Evolutionary conservation across 2,329 filamentous ascomycete genomes (phyloP).

Genomic region (Malbranchea cinnamomea): DNA sequence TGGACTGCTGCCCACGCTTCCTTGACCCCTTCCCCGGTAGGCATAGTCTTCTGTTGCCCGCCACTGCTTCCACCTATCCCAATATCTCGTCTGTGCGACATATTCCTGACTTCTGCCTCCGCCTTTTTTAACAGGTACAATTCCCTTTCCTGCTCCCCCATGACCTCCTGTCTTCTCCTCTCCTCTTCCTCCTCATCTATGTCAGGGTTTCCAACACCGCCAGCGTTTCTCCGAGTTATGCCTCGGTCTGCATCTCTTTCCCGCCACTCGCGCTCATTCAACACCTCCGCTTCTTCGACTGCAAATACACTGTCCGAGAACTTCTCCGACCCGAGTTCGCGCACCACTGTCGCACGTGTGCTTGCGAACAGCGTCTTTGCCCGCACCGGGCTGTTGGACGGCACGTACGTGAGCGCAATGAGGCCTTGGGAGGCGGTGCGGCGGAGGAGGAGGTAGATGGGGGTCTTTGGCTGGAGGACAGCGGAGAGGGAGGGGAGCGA

Average conservation of each 20-base stretch:
- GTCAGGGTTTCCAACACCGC: conserved; percentile 15
- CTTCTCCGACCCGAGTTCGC: conserved; percentile 47
- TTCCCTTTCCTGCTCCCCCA: conserved; percentile 46
- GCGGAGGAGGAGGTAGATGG: conserved; percentile 48
- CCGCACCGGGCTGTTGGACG: conserved; percentile 46
- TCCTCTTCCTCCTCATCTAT: conserved; percentile 11
- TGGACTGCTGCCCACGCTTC: conserved; percentile 31
- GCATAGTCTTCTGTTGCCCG: conserved; percentile 13
- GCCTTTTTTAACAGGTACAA: conserved; percentile 42
- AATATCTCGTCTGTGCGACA: conserved; percentile 36
- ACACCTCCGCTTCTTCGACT: conserved; percentile 43
- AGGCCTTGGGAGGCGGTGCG: conserved; percentile 25
- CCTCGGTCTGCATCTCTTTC: conserved; percentile 38
- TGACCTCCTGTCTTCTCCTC: conserved; percentile 32
- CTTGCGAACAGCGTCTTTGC: conserved; percentile 52
- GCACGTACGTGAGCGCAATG: conserved; percentile 47
- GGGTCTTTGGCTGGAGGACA: conserved; percentile 39
- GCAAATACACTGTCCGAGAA: conserved; percentile 45
- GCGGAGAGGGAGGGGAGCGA: conserved; percentile 35
- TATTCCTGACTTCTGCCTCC: conserved; percentile 41
- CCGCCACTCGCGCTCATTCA: conserved; percentile 37
- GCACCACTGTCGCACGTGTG: conserved; percentile 44
- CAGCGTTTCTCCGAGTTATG: too few relatives aligned
- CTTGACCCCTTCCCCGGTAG: conserved; percentile 38
- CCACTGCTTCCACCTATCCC: conserved; percentile 27